Evolutionary conservation across 2,329 filamentous ascomycete species (phyloP), one percentile per base, ranked within the genome.

Genomic region (Aureobasidium vineae): DNA sequence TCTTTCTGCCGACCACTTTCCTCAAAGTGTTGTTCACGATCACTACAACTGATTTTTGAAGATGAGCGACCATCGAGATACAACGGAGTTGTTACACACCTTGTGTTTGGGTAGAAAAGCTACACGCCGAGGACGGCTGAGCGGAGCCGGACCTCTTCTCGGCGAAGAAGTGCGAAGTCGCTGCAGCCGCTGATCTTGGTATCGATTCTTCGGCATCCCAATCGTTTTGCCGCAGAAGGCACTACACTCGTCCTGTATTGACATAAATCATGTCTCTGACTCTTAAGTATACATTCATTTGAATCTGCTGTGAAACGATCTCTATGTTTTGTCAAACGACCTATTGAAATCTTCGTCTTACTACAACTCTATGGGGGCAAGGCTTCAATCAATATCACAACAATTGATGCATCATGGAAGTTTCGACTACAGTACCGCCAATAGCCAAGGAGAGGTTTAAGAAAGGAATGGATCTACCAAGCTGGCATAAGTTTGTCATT

Each of bases 401-500:
- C 40, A 45, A 33, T n/a, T 16, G 16, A 59, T 11, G 13, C 54
- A 45, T 28, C 21, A 59, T 59, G 54, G 40, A 23, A 5, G n/a
- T 16, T 19, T 26, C 57, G 10, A 47, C 31, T 33, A 7, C 43
- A 61, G 21, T 43, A 16, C 43, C 43, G 57, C 57, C 57, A 5
- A 38, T 43, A 45, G 40, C 47, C 47, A 52, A 52, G 15, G 23
- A 52, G 23, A 28, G 16, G 16, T 31, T 52, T 16, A 52, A 31
- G 15, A 13, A 26, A 47, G 43, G 43, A 15, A 52, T 31, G 47
- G 47, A 28, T 15, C 8, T 52, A 7, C 47, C 31, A 15, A 66
- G 23, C 23, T 66, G 64, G 65, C 59, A 65, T 49, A 93, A 93
- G 75, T 73, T 80, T 3, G 72, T 86, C 67, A 89, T 92, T 57